Evolutionary conservation across 805 yeast genomes (phyloP), one percentile per base, ranked within the genome.

Genomic region (Blastobotrys robertii): DNA sequence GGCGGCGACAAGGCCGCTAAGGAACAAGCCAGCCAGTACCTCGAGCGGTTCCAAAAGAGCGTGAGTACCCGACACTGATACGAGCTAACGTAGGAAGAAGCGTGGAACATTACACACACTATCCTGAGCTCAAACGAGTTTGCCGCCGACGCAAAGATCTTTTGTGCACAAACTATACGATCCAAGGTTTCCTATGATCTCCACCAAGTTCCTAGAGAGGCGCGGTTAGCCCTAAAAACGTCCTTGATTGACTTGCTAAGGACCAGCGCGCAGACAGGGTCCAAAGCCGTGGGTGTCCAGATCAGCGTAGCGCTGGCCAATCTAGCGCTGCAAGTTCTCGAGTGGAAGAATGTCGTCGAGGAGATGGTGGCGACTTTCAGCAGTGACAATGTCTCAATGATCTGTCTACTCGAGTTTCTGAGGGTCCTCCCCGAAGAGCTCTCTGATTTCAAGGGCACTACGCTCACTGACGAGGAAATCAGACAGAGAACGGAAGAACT

Each of bases 351-450:
- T 49, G 84, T 94, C 1, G 58, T 87, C 3, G 69, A 65, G 16
- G 95, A 87, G 50, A 73, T 86, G 44, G 74, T 83, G 11, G 34
- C 32, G 6, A 33, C 36, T 3, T 19, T 19, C 6, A 19, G 25
- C 25, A 36, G 30, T 10, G 22, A 15, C 41, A 62, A 66, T 41
- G 66, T 59, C 41, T 58, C 66, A 38, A 58, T 72, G 52, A 64
- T 60, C 43, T 60, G 76, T 39, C 59, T 90, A 35, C 67, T 94
- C 44, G 94, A 84, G 56, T 87, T 90, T 55, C 71, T 92, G 49
- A 80, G 79, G 58, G 80, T 92, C 41, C 66, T 92, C 44, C 98
- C 99, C 1, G 97, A 92, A 60, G 98, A 92, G 63, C 72, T 87
- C 36, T 64, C 79, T 36, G 94, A 83, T 53, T 77, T 79, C 40